A percentile compares a stretch with the other conserved stretches of the same genome.
These are phyloP conservation scores for Rhodomyrtus tomentosa DNA, from an alignment of 345 rosid genomes.

Conservation along the genomic window DNA sequence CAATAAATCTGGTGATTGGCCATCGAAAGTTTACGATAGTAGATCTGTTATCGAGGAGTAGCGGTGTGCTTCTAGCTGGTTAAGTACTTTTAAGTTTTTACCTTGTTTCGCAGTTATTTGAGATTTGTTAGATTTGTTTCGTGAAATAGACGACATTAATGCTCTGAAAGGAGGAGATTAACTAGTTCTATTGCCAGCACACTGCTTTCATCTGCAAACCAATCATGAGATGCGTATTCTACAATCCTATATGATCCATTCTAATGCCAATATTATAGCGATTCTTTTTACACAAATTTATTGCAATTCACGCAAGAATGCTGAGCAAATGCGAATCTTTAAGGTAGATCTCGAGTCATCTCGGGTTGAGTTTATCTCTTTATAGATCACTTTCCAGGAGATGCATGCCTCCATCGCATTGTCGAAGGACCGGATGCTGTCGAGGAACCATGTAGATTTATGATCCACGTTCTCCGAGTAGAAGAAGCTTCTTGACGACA, in stretches of 20 bases:
- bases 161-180: too few species aligned
- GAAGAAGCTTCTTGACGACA: not conserved
- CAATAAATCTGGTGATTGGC: too few species aligned
- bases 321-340: slow-evolving; percentile 21
- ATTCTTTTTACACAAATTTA: not conserved
- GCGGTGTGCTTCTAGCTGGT: not conserved
- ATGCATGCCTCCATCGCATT: not conserved
- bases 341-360: not conserved
- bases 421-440: not conserved
- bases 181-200: too few species aligned
- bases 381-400: not conserved
- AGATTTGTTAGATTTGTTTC: not conserved
- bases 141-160: not conserved
- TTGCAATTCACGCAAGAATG: slow-evolving; percentile 19
- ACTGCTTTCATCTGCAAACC: not conserved
- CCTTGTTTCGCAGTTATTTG: too few species aligned
- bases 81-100: too few species aligned
- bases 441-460: not conserved
- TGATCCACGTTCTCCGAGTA: not conserved
- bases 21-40: too few species aligned
- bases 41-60: too few species aligned
- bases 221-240: not conserved
- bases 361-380: not conserved
- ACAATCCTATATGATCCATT: not conserved
- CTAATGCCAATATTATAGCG: not conserved